Evolutionary conservation across 345 rosid species (phyloP), one percentile per base, ranked within the genome.

Genomic region (Aquilaria malaccensis): DNA sequence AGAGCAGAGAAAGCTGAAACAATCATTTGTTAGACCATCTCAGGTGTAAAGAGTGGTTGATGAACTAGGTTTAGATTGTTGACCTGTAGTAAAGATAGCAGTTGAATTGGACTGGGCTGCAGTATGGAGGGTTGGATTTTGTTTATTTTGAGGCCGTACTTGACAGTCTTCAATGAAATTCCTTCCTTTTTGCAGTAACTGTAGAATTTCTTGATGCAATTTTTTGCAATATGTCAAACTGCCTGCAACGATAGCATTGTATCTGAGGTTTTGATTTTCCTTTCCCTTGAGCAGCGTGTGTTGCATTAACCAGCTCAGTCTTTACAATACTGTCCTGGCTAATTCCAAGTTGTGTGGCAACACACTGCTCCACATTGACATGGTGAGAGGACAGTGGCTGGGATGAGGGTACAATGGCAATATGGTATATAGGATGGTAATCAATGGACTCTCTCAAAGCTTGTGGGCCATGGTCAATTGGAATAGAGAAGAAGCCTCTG

Each of bases 21-120:
- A 61, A 52, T 61, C 55, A 61, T 61, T 29, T 52, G 30, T 61
- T 61, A 45, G 11, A 61, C 65, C 56, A 10, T 5, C 47, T 61
- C 62, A 12, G 62, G 50, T 10, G 62, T 33, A 13, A 33, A 29
- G 2, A 0, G 6, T 11, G 52, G 22, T 7, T 7, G 52, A 6
- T 9, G 13, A 50, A 50, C 52, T 50, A 5, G 52, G 13, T 9
- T 47, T 47, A 9, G 50, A 47, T 47, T 22, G 22, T 22, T 22
- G 22, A 0, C 22, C 22, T 22, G 22, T 22, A 22, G 22, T 22
- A 22, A 22, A 22, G 30, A 56, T 12, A 56, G 59, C 29, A 11
- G 59, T 13, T 11, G 2, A 41, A 56, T 13, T 29, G 55, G 55
- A 52, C 3, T 37, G 43, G 13, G 30, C 31, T 9, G 59, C 50